Evolutionary conservation across 2,329 filamentous ascomycete genomes (phyloP).

Genomic region (Trichoderma atrobrunneum): DNA sequence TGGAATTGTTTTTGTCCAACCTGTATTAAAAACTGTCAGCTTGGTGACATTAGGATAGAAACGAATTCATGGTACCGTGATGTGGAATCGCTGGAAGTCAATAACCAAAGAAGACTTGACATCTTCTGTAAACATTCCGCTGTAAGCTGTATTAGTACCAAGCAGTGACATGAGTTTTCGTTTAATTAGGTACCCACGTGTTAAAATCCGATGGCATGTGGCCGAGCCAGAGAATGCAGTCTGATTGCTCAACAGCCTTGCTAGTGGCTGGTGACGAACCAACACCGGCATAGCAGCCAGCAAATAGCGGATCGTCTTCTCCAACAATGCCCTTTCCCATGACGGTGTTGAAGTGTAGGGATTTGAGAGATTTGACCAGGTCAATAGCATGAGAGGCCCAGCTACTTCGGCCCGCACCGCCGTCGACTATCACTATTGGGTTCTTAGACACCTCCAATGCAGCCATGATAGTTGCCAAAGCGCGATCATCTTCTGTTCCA

Average conservation of each 20-base stretch:
- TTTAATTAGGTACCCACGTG: not conserved
- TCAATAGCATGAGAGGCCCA: not conserved
- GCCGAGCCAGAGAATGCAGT: conserved; percentile 22
- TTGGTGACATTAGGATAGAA: not conserved
- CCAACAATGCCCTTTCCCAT: not conserved
- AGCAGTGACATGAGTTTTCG: no score
- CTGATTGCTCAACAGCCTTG: conserved; percentile 13
- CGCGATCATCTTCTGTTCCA: not conserved
- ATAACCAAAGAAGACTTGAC: not conserved
- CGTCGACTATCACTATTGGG: not conserved
- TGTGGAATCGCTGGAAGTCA: conserved; percentile 2
- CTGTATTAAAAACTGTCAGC: not conserved
- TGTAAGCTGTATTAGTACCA: not conserved
- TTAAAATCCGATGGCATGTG: conserved; percentile 6
- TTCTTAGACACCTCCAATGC: not conserved
- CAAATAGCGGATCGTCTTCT: not conserved
- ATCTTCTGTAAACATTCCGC: conserved; percentile 5
- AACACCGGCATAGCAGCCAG: not conserved
- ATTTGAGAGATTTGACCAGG: not conserved
- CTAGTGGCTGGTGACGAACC: not conserved
- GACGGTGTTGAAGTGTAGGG: not conserved
- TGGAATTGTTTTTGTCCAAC: not conserved
- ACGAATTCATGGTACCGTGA: not conserved
- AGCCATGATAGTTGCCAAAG: not conserved
- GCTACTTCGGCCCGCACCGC: not conserved